Evolutionary conservation across 179 eudicot species (phyloP).

Genomic region (Gypsophila paniculata): DNA sequence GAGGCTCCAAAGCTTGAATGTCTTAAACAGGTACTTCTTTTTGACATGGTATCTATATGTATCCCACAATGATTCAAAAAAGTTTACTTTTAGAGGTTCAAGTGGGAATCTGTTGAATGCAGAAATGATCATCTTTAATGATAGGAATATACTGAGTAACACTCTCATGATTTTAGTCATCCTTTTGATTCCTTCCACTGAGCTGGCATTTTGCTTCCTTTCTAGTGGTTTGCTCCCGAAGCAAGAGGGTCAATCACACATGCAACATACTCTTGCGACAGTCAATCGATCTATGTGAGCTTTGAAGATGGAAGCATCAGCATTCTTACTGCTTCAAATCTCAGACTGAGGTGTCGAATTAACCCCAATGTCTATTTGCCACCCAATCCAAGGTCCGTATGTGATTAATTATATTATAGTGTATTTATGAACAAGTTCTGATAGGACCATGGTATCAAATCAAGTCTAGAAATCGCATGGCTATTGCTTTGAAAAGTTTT

Average conservation of each 20-base stretch:
- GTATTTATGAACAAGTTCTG: neutral
- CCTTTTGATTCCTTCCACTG: neutral
- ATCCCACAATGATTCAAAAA: too few relatives aligned
- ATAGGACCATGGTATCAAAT: too few relatives aligned
- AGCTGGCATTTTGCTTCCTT: constrained; percentile 6
- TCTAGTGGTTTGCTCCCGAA: constrained; percentile 72
- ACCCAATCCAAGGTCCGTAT: constrained; percentile 51
- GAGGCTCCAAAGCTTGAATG: constrained; percentile 76
- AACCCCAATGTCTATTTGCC: constrained; percentile 59
- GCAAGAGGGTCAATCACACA: constrained; percentile 68
- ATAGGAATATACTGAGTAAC: neutral
- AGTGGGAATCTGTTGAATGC: neutral
- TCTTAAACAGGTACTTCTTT: constrained; percentile 59
- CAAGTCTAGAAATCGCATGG: neutral
- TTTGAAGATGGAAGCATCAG: constrained; percentile 69
- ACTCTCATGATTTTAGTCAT: neutral
- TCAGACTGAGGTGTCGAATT: constrained; percentile 64
- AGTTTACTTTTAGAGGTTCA: neutral
- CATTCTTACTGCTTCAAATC: constrained; percentile 60
- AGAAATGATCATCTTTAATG: neutral
- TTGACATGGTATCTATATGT: neutral
- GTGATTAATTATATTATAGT: neutral
- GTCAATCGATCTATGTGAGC: constrained; percentile 66
- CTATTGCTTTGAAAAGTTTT: too few relatives aligned
- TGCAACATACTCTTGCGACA: constrained; percentile 82